Base-by-base conservation (phyloP, 352 stramenopile species). In the Globisporangium recalcitrans region DNA sequence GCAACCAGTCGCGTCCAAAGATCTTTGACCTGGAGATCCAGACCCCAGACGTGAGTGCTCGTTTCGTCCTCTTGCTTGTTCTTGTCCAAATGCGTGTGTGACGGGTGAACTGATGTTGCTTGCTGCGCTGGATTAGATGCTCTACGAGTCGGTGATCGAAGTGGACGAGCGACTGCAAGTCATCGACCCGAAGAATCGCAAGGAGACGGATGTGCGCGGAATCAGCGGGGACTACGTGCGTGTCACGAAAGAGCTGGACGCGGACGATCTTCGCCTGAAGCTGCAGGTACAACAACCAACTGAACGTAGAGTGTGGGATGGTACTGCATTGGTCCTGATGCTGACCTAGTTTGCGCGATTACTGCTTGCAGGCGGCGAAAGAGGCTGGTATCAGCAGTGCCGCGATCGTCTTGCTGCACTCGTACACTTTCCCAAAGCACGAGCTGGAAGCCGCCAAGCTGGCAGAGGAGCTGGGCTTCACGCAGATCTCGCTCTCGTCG, bases 61-160 rank as follows among this genome's bases (percentile, higher is more conserved):
- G 47, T 21, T 29, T 26, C 21, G n/a, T 57, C 36, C 24, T 44
- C 14, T 36, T 40, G 16, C 5, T 57, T 44, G 1, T 49, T 32
- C 36, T 26, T 52, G 51, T 55, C 53, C 9, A n/a, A n/a, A n/a
- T 59, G 13, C 8, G 22, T 9, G 7, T 52, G 47, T 21, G 3
- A 40, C 10, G 40, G 21, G 65, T 13, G 48, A 27, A 54, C 38
- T 65, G 40, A 42, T 60, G 34, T 42, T 48, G 34, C 4, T 64
- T 47, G 8, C 59, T 10, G 8, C 52, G 49, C 13, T 46, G 16
- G 11, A 49, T 22, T 67, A 97, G 72, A 93, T 98, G 69, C 76
- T 99, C 44, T 99, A 99, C 69, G 92, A 99, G 73, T 78, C 82
- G 27, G 95, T 99, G 8, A 82, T 99, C n/a, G 96, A 99, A 75